Percentiles rank a stretch among this genome's conserved stretches.
Evolutionary conservation across 225 moss, liverwort and hornwort genomes (phyloP).

Genomic region (Polytrichum commune): DNA sequence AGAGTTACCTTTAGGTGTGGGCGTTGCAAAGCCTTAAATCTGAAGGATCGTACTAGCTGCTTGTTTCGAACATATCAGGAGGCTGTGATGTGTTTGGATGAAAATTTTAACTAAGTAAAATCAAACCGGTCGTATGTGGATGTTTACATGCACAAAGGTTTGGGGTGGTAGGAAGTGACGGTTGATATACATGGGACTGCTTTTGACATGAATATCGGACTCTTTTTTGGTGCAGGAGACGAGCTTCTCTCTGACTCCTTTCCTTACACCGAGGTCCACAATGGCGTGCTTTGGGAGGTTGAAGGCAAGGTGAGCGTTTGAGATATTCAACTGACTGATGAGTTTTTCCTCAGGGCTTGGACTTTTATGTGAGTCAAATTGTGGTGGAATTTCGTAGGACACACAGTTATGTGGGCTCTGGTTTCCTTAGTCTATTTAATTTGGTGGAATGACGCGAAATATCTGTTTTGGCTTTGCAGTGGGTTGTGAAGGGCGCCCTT

Average conservation of each 20-base stretch:
- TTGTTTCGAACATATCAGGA: neutral
- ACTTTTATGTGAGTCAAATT: too few species aligned
- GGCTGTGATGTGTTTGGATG: neutral
- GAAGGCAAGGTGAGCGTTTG: slow-evolving; percentile 36
- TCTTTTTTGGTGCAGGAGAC: slow-evolving; percentile 32
- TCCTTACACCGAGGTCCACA: slow-evolving; percentile 38
- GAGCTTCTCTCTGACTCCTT: slow-evolving; percentile 72
- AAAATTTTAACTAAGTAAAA: neutral
- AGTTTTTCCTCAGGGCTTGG: too few species aligned
- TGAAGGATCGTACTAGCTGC: too few species aligned
- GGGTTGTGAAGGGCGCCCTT: slow-evolving; percentile 46
- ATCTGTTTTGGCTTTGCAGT: slow-evolving; percentile 16
- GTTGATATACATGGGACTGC: neutral
- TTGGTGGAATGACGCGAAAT: neutral
- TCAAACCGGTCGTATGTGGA: neutral
- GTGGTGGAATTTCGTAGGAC: too few species aligned
- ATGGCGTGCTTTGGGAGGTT: slow-evolving; percentile 64
- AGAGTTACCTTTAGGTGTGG: too few species aligned
- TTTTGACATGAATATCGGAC: too few species aligned
- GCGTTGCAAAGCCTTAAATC: too few species aligned
- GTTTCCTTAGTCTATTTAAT: neutral
- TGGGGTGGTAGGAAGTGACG: slow-evolving; percentile 6
- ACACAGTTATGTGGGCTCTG: too few species aligned
- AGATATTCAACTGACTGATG: neutral
- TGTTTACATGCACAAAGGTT: neutral